Base-by-base conservation (phyloP, 202 grass and related monocot genomes). In the Bolboschoenoplectus hybrid region DNA sequence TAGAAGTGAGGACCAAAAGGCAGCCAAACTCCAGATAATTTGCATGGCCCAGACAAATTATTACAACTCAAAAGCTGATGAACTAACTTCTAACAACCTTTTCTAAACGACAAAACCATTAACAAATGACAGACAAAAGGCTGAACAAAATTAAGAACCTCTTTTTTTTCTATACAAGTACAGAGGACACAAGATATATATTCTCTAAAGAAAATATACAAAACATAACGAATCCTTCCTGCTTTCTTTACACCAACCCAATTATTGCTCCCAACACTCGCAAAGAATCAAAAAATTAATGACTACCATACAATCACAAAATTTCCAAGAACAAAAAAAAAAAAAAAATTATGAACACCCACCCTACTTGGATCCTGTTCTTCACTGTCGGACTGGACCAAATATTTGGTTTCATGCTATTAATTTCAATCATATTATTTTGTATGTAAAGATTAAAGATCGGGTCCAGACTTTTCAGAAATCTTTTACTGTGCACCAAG, bases 261-360 rank as follows among this genome's bases (percentile, higher is more conserved):
- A 79, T 79, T 60, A 79, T 79, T 79, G 51, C 75, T 79, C 13
- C 14, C 75, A 52, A 53, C 72, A 76, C 47, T 19, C 8, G 0
- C 12, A 60, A 60, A n/a, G 16, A 60, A 58, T n/a, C 7, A 79
- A 79, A 78, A 57, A 79, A 56, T 2, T 74, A 39, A 60, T 10
- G 35, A 60, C 13, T 58, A 39, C 52, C 60, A 36, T 79, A 79
- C 75, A 79, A 79, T 14, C 3, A 19, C 9, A 79, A 60, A 79
- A 58, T 11, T 79, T 79, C 36, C 51, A 39, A 58, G 4, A 73
- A 40, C 1, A 72, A 47, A 47, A 39, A 17, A 1, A 76, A 6
- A 75, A 53, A 17, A 56, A 10, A 19, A 39, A 57, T 40, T 8
- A 43, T 9, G 3, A 43, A 45, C 1, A 13, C 36, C 12, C 47